phyloP scores from a whole-genome alignment of 1,284 basidiomycete genomes.

The Ceratorhiza oryzae-sativae region DNA sequence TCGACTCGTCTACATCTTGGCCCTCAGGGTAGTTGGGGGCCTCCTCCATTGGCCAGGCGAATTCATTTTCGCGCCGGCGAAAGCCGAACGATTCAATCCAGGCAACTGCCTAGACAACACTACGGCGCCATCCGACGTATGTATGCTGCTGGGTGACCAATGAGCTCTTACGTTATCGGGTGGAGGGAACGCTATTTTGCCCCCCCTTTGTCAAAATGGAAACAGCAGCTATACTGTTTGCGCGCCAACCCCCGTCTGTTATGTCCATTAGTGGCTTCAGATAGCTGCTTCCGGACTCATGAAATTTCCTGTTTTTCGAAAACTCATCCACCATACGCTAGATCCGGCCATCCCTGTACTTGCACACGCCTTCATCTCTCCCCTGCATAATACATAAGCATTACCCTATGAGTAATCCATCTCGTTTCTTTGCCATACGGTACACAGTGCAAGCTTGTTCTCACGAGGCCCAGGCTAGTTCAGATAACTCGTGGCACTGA shows the following conservation, averaged over 20 bases:
- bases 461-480: neutral
- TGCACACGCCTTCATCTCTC: neutral
- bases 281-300: too few relatives aligned
- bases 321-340: neutral
- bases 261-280: too few relatives aligned
- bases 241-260: too few relatives aligned
- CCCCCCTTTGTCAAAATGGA: neutral
- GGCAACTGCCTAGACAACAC: neutral
- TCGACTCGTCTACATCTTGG: neutral
- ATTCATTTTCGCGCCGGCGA: neutral
- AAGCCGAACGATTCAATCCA: neutral
- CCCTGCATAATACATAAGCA: neutral
- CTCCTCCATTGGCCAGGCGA: neutral
- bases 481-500: neutral
- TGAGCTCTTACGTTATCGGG: neutral
- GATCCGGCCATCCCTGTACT: neutral
- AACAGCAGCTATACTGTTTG: neutral
- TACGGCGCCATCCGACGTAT: neutral
- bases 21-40: neutral
- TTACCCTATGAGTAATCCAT: neutral
- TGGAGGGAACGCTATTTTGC: neutral
- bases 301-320: too few relatives aligned
- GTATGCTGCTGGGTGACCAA: neutral
- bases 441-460: conserved; percentile 20
- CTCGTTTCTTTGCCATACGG: neutral